Evolutionary conservation across 2,329 filamentous ascomycete genomes (phyloP), one percentile per base, ranked within the genome.

Genomic region (Hymenoscyphus linearis): DNA sequence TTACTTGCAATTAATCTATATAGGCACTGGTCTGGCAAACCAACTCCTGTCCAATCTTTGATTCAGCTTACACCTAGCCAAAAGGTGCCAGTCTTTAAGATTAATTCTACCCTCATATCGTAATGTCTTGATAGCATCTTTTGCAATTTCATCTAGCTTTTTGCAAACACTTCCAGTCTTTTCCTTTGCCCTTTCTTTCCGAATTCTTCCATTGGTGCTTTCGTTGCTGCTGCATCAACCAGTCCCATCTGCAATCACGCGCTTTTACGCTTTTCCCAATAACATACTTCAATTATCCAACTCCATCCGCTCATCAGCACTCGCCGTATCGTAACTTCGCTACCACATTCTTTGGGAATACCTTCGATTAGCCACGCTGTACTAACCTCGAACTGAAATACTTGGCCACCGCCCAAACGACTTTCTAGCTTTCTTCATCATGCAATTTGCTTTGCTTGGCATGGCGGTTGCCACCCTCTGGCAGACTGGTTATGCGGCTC

Each of bases 121-220:
- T 57, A 18, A 5, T 47, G 25, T 57, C 44, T n/a, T 31, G 10
- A 35, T 22, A 31, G 6, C 25, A 22, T 36, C 10, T 47, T 47
- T 26, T 44, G 35, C 4, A 57, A 47, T 31, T 31, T 31, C 27
- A 7, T 31, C 9, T 7, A 7, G 6, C 10, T 7, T 31, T 31
- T 31, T 7, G 1, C 31, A 31, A 31, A 31, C 31, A n/a, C 55
- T 57, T 57, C 18, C 55, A 57, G 40, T 57, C 55, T 44, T 57
- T 57, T 47, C 26, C 26, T 44, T 7, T 9, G 31, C 31, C 31
- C 35, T 31, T 44, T 40, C 26, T 7, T 12, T 25, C 3, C 35
- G 55, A 44, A 35, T 57, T 22, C 44, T 47, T 18, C 4, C n/a
- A 44, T 13, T 26, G 14, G 22, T 14, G 22, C 27, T 54, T 57